These are phyloP conservation scores for Syzygium malaccense DNA, from an alignment of 441 rosid species.

Conservation along the genomic window DNA sequence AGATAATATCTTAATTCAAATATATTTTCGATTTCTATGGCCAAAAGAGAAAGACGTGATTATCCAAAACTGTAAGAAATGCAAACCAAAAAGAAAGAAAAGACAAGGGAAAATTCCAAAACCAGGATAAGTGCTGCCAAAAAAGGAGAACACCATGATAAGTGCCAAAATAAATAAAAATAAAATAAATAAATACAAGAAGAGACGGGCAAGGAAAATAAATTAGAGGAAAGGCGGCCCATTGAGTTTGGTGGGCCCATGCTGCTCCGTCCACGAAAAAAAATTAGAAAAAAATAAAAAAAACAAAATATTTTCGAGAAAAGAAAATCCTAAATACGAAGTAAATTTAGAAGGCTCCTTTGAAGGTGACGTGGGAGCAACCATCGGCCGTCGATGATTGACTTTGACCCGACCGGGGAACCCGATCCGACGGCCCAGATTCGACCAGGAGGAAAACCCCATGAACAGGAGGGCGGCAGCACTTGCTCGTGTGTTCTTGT, in stretches of 20 bases:
- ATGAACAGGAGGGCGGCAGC: conserved; percentile 9
- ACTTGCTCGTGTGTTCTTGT: not conserved
- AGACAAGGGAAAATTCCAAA: not conserved
- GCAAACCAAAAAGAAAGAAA: not conserved
- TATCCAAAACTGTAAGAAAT: not conserved
- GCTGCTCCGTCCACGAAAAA: not conserved
- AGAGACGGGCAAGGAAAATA: not conserved
- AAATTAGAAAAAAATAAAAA: not conserved
- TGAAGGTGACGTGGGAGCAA: not conserved
- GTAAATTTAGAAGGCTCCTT: not conserved
- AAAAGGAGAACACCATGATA: not conserved
- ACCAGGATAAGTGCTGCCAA: not conserved
- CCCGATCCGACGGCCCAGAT: conserved; percentile 14
- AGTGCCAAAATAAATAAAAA: not conserved
- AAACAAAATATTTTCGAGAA: not conserved
- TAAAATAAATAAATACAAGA: not conserved
- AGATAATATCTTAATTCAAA: not conserved
- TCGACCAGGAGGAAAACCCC: not conserved
- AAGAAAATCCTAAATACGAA: not conserved
- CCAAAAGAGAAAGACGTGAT: not conserved
- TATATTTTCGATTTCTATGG: not conserved
- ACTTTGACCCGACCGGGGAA: not conserved
- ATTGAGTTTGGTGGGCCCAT: not conserved
- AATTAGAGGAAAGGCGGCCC: not conserved
- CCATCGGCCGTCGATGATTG: conserved; percentile 17